Conservation (phyloP, 108 stramenopile genomes). For the Conticribra weissflogii region DNA sequence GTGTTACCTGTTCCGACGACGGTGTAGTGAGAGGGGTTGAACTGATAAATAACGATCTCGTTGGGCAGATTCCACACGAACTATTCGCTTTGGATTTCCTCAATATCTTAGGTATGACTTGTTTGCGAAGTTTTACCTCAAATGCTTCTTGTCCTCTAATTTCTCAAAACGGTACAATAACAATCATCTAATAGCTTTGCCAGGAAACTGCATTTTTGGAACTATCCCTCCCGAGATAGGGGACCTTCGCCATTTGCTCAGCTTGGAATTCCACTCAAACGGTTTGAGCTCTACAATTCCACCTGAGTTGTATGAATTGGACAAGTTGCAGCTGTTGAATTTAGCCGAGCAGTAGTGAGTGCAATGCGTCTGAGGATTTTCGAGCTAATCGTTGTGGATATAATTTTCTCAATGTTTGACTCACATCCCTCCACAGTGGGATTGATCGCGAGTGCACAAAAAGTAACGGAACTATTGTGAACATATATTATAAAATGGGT, state of each 20-base stretch:
- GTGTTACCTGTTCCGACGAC: background rate
- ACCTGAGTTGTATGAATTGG: background rate
- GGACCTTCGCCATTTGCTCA: background rate
- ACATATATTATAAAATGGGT: slow-evolving; percentile 13
- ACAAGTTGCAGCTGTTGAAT: slow-evolving; percentile 26
- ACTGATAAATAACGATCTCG: background rate
- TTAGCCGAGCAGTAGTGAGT: slow-evolving; percentile 22
- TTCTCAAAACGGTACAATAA: too few relatives aligned
- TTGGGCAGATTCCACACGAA: background rate
- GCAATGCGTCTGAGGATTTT: too few relatives aligned
- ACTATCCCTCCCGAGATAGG: background rate
- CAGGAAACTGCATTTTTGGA: background rate
- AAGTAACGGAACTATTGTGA: slow-evolving; percentile 9
- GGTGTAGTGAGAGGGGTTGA: background rate
- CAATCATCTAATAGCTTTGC: background rate
- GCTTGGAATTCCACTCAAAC: background rate
- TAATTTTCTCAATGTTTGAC: too few relatives aligned
- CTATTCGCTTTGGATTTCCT: background rate
- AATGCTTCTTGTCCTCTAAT: too few relatives aligned
- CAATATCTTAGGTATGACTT: background rate
- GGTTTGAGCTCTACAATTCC: background rate
- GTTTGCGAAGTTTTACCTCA: background rate
- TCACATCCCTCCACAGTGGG: too few relatives aligned
- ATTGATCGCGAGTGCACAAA: slow-evolving; percentile 6
- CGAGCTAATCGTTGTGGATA: too few relatives aligned